phyloP scores from a whole-genome alignment of 129 eudicot genomes.

The Lactuca saligna region DNA sequence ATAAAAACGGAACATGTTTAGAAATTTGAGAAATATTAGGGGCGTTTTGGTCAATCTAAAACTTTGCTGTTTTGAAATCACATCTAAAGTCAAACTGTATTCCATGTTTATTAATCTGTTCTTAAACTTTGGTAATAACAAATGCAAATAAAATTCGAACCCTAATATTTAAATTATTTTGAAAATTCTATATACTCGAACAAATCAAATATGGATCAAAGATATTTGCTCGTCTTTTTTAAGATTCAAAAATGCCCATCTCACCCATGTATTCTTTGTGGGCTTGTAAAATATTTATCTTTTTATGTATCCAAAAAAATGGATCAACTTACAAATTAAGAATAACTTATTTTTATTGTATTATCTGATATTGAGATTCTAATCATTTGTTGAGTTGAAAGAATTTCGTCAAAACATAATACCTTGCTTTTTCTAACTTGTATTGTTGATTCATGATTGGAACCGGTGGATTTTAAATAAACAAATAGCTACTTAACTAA shows the following conservation, averaged over 20 bases:
- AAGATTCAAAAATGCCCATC: not conserved
- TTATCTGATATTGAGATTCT: not conserved
- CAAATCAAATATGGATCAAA: not conserved
- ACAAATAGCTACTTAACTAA: no score
- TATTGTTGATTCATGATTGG: no score
- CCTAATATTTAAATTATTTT: not conserved
- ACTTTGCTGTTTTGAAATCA: not conserved
- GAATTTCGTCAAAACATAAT: not conserved
- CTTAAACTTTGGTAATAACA: not conserved
- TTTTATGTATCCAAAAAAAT: not conserved
- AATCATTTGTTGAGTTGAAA: not conserved
- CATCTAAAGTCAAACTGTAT: no score
- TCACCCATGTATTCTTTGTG: not conserved
- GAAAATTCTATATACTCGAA: not conserved
- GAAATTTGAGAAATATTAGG: not conserved
- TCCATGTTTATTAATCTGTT: not conserved
- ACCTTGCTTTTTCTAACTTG: not conserved
- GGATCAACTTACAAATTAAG: not conserved
- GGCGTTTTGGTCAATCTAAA: slow-evolving; percentile 1
- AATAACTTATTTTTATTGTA: not conserved
- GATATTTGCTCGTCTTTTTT: not conserved
- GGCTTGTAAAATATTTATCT: not conserved
- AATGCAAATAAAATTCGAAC: not conserved
- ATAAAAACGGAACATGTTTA: not conserved
- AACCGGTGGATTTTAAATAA: no score